Evolutionary conservation across 176 grass and related monocot genomes (phyloP), one percentile per base, ranked within the genome.

Genomic region (Aegilops sharonensis): DNA sequence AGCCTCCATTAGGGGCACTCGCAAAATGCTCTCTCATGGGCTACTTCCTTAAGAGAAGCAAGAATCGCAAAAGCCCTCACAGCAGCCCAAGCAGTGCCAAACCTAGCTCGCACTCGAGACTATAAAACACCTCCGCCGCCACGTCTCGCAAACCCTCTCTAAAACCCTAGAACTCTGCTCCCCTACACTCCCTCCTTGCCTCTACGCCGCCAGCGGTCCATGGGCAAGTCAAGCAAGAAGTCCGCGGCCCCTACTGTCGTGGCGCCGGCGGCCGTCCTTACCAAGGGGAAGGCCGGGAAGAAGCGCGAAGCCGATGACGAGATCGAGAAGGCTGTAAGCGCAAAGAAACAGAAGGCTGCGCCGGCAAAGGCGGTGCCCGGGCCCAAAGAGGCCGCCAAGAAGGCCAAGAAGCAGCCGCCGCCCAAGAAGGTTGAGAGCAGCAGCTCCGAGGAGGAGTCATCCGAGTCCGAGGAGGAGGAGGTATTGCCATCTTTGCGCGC

Each of bases 261-360:
- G 2, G 78, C 81, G 14, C 84, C 64, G 63, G 85, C 77, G 32
- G 82, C 86, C 15, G 75, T 39, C 6, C 8, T 68, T 61, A 79
- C 59, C 20, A 76, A 84, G 65, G 90, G 42, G 25, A 92, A 95
- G 84, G 81, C 68, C 68, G 90, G 83, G 27, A 97, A 90, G 50
- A 95, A 97, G 82, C 82, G 92, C 25, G 92, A 90, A 34, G 92
- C 92, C 20, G 89, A 82, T 68, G 89, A 88, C 52, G 80, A 86
- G 83, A 73, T 93, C 78, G 79, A 87, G 83, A 93, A 93, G 78
- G 84, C 85, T 2, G 68, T 86, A 50, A 91, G 82, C 83, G 82
- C 91, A 11, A 97, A 97, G 83, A 97, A 91, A 89, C 71, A 79
- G 75, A 97, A 95, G 92, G 86, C 70, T 64, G 75, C 64, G 45